phyloP scores from a whole-genome alignment of 768 basidiomycete species.

The Auricularia sp. region DNA sequence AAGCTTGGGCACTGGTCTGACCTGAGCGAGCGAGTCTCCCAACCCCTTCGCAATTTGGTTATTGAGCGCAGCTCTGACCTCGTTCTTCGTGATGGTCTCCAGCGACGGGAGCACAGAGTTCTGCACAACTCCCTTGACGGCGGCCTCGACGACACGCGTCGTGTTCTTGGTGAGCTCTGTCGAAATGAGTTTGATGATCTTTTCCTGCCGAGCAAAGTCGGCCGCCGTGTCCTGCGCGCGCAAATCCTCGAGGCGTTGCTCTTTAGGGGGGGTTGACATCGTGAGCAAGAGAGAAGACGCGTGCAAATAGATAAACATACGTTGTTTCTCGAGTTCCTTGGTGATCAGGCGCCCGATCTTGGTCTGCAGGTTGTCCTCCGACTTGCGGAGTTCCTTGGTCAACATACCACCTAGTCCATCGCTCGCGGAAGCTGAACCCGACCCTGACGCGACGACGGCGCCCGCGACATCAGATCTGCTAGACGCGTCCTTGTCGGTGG shows the following conservation, averaged over 20 bases:
- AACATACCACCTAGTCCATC: slow-evolving; percentile 44
- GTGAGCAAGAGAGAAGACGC: slow-evolving; percentile 7
- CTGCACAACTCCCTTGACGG: slow-evolving; percentile 77
- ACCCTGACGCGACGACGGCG: slow-evolving; percentile 1
- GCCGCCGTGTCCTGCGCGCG: slow-evolving; percentile 68
- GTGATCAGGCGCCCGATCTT: slow-evolving; percentile 70
- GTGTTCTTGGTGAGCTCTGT: slow-evolving; percentile 81
- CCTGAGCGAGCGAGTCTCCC: slow-evolving; percentile 63
- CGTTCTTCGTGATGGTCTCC: slow-evolving; percentile 70
- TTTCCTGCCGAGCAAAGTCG: slow-evolving; percentile 79
- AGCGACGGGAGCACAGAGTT: slow-evolving; percentile 74
- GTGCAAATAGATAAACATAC: slow-evolving; percentile 34
- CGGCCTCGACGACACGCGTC: slow-evolving; percentile 80
- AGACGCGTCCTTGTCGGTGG: neutral
- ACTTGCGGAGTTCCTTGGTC: slow-evolving; percentile 60
- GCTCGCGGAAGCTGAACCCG: neutral
- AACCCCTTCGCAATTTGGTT: slow-evolving; percentile 69
- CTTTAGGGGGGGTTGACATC: slow-evolving; percentile 28
- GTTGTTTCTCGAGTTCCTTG: slow-evolving; percentile 86
- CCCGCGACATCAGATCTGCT: neutral
- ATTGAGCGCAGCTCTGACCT: slow-evolving; percentile 69
- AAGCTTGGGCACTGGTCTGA: slow-evolving; percentile 24
- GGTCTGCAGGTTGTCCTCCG: slow-evolving; percentile 68
- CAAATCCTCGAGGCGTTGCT: slow-evolving; percentile 76
- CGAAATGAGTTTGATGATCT: slow-evolving; percentile 80